Base-by-base conservation (phyloP, 2,329 filamentous ascomycete species). In the Trichoderma afroharzianum region DNA sequence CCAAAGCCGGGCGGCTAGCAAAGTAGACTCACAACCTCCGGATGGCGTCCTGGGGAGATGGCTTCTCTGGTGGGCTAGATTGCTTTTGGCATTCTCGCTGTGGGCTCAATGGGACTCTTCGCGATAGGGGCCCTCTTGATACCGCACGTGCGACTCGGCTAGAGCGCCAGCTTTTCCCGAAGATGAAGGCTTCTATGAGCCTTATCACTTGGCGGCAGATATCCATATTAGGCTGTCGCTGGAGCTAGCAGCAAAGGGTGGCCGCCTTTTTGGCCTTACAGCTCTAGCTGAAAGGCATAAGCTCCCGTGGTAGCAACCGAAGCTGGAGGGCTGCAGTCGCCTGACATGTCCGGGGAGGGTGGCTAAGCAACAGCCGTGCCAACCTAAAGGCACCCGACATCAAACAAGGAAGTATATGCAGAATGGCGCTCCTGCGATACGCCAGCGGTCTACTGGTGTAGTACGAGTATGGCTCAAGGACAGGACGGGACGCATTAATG, bases 261-360 rank as follows among this genome's bases (percentile, higher is more conserved):
- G 57, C 43, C 55, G 67, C 57, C 26, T 50, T 68, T 47, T 53
- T 50, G 67, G 67, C 55, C 57, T 36, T 43, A 33, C 67, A 69
- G 36, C 67, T 62, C 32, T 62, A 69, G 67, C 67, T 69, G 67
- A 69, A 69, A 62, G 57, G 26, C 67, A 50, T 62, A 69, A 69
- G 67, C 67, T 69, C 39, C 67, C 67, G 67, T 69, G 67, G 67
- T 69, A 69, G 57, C 57, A 69, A 62, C 67, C 67, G 67, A 47
- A 50, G 67, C 32, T 62, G 57, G 67, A 69, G 67, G 67, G 67
- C 47, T 69, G 57, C 67, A 69, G 67, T 69, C 67, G 57, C 59
- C 67, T 69, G 67, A 69, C 67, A 58, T 69, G 67, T 62, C 66
- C 30, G 66, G 55, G 57, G 55, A 68, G 53, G 66, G 39, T 68